Base-by-base conservation (phyloP, 257 asterid species). In the Solanum ahanhuiri region DNA sequence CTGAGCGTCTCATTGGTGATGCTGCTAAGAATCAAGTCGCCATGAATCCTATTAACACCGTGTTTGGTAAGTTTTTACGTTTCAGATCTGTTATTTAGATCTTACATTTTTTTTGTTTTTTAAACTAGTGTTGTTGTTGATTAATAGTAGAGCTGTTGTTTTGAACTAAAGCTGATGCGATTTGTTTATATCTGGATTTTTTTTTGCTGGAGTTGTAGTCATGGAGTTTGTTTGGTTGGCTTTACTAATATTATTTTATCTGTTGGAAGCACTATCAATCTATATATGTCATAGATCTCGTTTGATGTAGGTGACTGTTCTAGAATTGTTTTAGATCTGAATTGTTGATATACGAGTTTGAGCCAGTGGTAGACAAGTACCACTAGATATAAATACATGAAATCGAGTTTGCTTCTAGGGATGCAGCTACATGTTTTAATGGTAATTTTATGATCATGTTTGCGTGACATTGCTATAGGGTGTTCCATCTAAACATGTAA, bases 11-110 rank as follows among this genome's bases (percentile, higher is more conserved):
- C 86, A 86, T 88, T 48, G 91, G 90, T 23, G 90, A 89, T 51
- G 91, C 90, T 0, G 91, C 91, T 5, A 89, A 89, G 88, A 89
- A 89, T 70, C 91, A 89, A 87, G 91, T 89, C 43, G 91, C 91
- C 5, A 89, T 89, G 91, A 89, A 87, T 25, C 91, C 91, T 4
- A 86, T 41, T 81, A 87, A 89, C 79, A 89, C 89, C 25, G 91
- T 89, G 5, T 89, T 89, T 9, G 91, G 90, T 89, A 84, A 77
- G n/a, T 10, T 45, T 48, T 17, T 43, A 3, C 12, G 9, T 45
- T 25, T 17, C 10, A 25, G 83, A 43, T 77, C 9, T 77, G 2
- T 31, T 54, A 58, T 85, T 87, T 84, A n/a, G n/a, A 39, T 45
- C 43, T 17, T 2, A 9, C 28, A 1, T 12, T 25, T 23, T 31